phyloP scores from a whole-genome alignment of 1,139 yeast genomes.

The Diutina ranongensis region DNA sequence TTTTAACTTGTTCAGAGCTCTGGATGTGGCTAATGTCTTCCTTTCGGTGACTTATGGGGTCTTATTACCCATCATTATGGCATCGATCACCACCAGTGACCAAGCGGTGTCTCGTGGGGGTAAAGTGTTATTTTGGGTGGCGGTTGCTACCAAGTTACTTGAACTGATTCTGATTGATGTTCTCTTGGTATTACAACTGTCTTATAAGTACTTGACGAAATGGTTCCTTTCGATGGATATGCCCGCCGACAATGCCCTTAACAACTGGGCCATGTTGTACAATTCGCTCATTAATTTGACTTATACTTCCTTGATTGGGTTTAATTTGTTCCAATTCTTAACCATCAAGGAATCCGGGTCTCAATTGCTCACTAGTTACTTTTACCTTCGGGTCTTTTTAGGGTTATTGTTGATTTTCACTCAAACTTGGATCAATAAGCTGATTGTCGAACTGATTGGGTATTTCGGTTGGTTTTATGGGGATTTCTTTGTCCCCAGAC shows the following conservation, averaged over 20 bases:
- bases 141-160: slow-evolving; percentile 38
- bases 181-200: slow-evolving; percentile 50
- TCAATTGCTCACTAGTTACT: slow-evolving; percentile 15
- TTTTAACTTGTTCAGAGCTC: slow-evolving; percentile 53
- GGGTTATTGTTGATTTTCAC: slow-evolving; percentile 45
- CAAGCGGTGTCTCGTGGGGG: slow-evolving; percentile 10
- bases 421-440: slow-evolving; percentile 63
- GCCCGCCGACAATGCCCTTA: slow-evolving; percentile 57
- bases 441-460: slow-evolving; percentile 66
- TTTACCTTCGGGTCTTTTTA: slow-evolving; percentile 46
- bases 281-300: slow-evolving; percentile 39
- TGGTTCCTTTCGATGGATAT: slow-evolving; percentile 57
- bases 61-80: slow-evolving; percentile 29
- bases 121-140: slow-evolving; percentile 30
- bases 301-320: slow-evolving; percentile 34
- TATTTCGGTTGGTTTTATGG: slow-evolving; percentile 89
- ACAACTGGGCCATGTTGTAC: slow-evolving; percentile 68
- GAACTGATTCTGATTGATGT: slow-evolving; percentile 44
- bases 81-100: slow-evolving; percentile 15
- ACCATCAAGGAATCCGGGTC: slow-evolving; percentile 13
- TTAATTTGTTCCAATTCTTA: slow-evolving; percentile 21
- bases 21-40: slow-evolving; percentile 49
- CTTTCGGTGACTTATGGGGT: slow-evolving; percentile 33
- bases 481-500: slow-evolving; percentile 59
- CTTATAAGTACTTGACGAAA: slow-evolving; percentile 53